phyloP scores from a whole-genome alignment of 257 asterid genomes.

The Coffea eugenioides region DNA sequence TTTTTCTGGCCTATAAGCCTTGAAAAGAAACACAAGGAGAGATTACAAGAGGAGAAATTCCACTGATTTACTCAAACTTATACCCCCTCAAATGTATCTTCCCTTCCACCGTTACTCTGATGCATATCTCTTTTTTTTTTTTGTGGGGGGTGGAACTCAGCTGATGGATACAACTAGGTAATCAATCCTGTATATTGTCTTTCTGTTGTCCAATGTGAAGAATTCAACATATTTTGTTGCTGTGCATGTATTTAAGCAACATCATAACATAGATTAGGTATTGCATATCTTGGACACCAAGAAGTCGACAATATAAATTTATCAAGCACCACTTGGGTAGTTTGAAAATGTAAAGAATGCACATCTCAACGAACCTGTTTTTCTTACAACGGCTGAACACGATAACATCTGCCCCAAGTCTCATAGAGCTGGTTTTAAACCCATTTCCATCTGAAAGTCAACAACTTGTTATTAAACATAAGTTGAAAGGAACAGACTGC shows the following conservation, averaged over 20 bases:
- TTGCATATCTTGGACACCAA: background rate
- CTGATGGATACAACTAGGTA: background rate
- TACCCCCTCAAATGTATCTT: background rate
- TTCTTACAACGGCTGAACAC: conserved; percentile 69
- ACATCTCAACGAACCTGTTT: conserved; percentile 41
- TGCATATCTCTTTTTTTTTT: background rate
- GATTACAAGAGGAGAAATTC: background rate
- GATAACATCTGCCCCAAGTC: conserved; percentile 91
- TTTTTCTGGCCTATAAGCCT: background rate
- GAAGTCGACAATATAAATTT: background rate
- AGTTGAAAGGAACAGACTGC: background rate
- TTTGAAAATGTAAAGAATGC: background rate
- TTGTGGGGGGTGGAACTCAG: background rate
- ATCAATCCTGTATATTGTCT: background rate
- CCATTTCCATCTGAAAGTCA: conserved; percentile 90
- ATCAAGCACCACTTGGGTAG: conserved; percentile 1
- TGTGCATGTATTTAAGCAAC: background rate
- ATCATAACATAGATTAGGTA: background rate
- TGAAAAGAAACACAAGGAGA: background rate
- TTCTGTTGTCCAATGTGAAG: background rate
- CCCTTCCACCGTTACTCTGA: background rate
- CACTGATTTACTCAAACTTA: background rate
- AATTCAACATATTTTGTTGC: background rate
- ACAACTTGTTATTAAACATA: conserved; percentile 19
- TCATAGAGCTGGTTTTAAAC: conserved; percentile 94